These are phyloP conservation scores for Pugionium dolabratum DNA, from an alignment of 345 rosid species.

Conservation along the genomic window DNA sequence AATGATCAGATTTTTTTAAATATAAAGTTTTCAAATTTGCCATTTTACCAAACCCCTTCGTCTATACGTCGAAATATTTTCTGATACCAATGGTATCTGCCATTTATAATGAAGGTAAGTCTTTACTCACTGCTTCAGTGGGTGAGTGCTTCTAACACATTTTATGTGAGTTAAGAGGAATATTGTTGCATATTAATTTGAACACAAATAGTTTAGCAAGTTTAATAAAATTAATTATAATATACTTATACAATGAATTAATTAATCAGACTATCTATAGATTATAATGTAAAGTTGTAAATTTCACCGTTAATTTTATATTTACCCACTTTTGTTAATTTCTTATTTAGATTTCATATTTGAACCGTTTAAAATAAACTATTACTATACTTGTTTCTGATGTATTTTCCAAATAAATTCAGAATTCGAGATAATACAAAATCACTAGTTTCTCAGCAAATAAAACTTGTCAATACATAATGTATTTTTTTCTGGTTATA, in stretches of 20 bases:
- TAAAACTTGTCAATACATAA: no score
- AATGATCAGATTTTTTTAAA: no score
- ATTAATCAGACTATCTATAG: no score
- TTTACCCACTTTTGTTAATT: neutral
- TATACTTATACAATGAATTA: no score
- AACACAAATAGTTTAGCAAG: no score
- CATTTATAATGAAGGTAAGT: conserved; percentile 61
- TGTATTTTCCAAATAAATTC: neutral
- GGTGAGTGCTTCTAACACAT: neutral
- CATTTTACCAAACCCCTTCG: no score
- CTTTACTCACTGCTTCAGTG: conserved; percentile 3
- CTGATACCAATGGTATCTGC: conserved; percentile 38
- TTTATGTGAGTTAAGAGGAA: conserved; percentile 1
- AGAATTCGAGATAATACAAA: neutral
- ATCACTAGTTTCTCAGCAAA: neutral
- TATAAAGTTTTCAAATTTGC: no score
- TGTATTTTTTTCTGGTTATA: no score
- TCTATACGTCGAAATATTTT: no score
- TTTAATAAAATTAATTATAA: no score
- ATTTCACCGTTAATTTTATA: neutral
- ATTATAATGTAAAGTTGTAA: neutral
- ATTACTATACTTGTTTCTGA: neutral
- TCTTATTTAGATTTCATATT: neutral
- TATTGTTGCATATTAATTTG: neutral
- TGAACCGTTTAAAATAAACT: neutral